Base-by-base conservation (phyloP, 768 basidiomycete species). In the Tephrocybe sp. region DNA sequence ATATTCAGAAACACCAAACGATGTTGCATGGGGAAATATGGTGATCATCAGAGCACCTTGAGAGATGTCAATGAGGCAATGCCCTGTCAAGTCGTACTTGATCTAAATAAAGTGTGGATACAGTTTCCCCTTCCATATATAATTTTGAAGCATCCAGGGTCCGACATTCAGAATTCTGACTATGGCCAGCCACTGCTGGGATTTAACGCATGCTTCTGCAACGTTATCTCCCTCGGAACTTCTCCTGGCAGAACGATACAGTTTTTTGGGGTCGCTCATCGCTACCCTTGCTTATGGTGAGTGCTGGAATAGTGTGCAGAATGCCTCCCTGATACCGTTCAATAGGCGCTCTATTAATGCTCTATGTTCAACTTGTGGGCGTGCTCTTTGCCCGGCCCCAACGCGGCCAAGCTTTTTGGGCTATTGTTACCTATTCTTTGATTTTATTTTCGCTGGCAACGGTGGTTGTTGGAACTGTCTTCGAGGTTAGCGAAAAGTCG, bases 301-400 rank as follows among this genome's bases (percentile, higher is more conserved):
- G 64, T 56, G 12, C 8, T 26, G 13, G n/a, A n/a, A n/a, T n/a
- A n/a, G 2, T 14, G 31, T 2, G 8, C 26, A 17, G 16, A 23
- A 0, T 31, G 20, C 8, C 14, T 45, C 22, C 17, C 35, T 13
- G 22, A 34, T 34, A 23, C 19, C 22, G 16, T 5, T 44, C 33
- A 20, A 40, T n/a, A 74, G 73, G 73, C 34, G 72, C 71, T 14
- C 44, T 73, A 42, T 42, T 71, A 10, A 74, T 73, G 73, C 58
- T 74, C 20, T 69, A 66, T 40, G 58, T 72, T 16, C 73, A 73
- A 55, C 59, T 74, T 23, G 47, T 56, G 5, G 67, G 69, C 36
- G 67, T 70, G 17, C 63, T 74, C 14, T 54, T 68, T 4, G 62
- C 64, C 35, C 63, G 67, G n/a, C 71, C 72, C 7, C 65, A 65